A percentile compares a stretch with the other conserved stretches of the same genome.
These are phyloP conservation scores for Pseudogymnoascus sp. DNA, from an alignment of 2,329 filamentous ascomycete genomes.

Conservation along the genomic window DNA sequence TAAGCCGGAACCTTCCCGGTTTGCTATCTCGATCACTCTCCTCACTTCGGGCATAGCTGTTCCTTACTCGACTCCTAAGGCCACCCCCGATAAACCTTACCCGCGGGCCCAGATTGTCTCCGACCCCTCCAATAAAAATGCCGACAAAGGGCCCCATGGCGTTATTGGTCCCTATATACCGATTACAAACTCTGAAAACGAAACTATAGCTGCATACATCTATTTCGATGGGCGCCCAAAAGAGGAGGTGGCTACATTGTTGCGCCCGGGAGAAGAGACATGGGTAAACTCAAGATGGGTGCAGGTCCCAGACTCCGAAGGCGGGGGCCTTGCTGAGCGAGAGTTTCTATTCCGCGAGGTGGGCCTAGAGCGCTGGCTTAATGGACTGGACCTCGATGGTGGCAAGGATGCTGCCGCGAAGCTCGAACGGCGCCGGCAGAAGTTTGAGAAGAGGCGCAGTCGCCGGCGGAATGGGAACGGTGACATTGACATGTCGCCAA, in stretches of 20 bases:
- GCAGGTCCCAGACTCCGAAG: constrained; percentile 82
- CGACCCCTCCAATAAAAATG: constrained; percentile 50
- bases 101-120: constrained; percentile 79
- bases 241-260: constrained; percentile 90
- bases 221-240: constrained; percentile 95
- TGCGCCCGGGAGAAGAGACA: constrained; percentile 90
- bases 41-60: constrained; percentile 82
- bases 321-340: constrained; percentile 87
- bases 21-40: constrained; percentile 96
- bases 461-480: constrained; percentile 49
- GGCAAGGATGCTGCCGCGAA: constrained; percentile 85
- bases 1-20: constrained; percentile 87
- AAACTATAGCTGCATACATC: constrained; percentile 97
- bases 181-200: constrained; percentile 85
- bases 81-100: constrained; percentile 66
- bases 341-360: constrained; percentile 98
- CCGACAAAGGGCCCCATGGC: constrained; percentile 47
- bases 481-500: constrained; percentile 35
- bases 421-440: constrained; percentile 80
- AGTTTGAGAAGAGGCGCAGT: constrained; percentile 62
- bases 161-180: constrained; percentile 81
- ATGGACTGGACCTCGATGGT: constrained; percentile 83
- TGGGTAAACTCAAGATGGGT: constrained; percentile 99
- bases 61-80: constrained; percentile 84
- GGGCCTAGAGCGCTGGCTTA: constrained; percentile 90